Evolutionary conservation across 2,329 filamentous ascomycete genomes (phyloP).

Genomic region (Alternaria ventricosa): DNA sequence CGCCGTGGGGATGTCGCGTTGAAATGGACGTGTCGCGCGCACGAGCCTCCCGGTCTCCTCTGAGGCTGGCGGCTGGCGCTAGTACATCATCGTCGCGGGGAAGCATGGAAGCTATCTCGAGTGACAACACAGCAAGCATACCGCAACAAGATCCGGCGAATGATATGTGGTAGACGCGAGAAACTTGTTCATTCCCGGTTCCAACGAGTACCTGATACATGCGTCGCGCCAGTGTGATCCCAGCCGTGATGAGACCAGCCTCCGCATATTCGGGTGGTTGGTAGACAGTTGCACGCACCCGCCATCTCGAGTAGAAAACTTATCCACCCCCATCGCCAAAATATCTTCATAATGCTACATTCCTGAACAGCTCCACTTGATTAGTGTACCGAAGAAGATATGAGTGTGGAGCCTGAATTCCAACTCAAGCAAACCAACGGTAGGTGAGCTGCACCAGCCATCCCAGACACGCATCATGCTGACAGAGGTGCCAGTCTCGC

Average conservation of each 20-base stretch:
- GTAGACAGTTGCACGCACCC: slow-evolving; percentile 23
- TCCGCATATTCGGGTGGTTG: slow-evolving; percentile 23
- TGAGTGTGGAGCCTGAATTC: slow-evolving; percentile 47
- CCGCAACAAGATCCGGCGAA: slow-evolving; percentile 13
- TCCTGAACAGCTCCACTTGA: slow-evolving; percentile 35
- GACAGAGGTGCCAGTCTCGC: slow-evolving; percentile 42
- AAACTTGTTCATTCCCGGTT: slow-evolving; percentile 10
- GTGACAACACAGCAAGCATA: slow-evolving; percentile 20
- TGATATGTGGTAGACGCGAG: slow-evolving; percentile 1
- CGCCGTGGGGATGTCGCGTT: not conserved
- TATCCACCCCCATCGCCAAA: slow-evolving; percentile 17
- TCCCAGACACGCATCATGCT: slow-evolving; percentile 16
- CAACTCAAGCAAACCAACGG: slow-evolving; percentile 53
- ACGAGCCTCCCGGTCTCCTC: not conserved
- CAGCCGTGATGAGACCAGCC: slow-evolving; percentile 34
- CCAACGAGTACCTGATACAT: slow-evolving; percentile 4
- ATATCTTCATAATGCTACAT: slow-evolving; percentile 32
- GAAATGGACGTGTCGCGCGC: not conserved
- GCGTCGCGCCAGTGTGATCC: slow-evolving; percentile 34
- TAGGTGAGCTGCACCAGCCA: slow-evolving; percentile 33
- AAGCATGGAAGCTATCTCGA: slow-evolving; percentile 7
- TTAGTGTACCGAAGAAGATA: slow-evolving; percentile 40
- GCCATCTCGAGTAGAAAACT: slow-evolving; percentile 39
- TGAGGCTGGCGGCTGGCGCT: slow-evolving; percentile 3
- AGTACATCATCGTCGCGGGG: slow-evolving; percentile 14